Percentiles rank a stretch among this genome's conserved stretches.
Conservation (phyloP, 345 rosid species). For the Raphanus raphanistrum region DNA sequence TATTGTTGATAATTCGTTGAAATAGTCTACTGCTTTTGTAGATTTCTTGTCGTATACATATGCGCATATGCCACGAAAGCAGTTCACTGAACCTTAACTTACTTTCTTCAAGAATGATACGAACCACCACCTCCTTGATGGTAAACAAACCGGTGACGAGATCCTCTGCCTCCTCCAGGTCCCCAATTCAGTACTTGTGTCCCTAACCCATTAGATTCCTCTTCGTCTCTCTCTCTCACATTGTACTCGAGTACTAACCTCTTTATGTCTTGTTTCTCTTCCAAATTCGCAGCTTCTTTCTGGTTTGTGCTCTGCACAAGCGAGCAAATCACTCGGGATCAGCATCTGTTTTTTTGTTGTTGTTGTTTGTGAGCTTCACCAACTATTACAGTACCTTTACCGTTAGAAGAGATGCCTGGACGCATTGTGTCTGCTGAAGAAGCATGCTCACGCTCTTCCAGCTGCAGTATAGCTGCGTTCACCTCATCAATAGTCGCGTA, state of each 20-base stretch:
- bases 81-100: neutral
- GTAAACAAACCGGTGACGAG: constrained; percentile 64
- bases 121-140: constrained; percentile 71
- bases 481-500: constrained; percentile 77
- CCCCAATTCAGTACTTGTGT: constrained; percentile 71
- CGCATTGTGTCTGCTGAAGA: constrained; percentile 60
- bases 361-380: constrained; percentile 69
- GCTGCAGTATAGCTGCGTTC: constrained; percentile 71
- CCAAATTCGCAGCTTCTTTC: constrained; percentile 68
- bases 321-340: constrained; percentile 77
- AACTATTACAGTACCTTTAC: constrained; percentile 48
- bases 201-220: constrained; percentile 77
- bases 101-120: constrained; percentile 57
- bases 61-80: neutral
- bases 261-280: constrained; percentile 98
- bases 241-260: constrained; percentile 93
- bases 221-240: constrained; percentile 76
- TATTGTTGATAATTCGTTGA: too few species aligned
- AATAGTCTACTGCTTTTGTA: too few species aligned
- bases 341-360: constrained; percentile 69
- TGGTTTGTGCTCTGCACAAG: constrained; percentile 94
- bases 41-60: too few species aligned
- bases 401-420: constrained; percentile 52
- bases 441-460: constrained; percentile 71
- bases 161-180: constrained; percentile 63